Percentiles rank a stretch among this genome's conserved stretches.
These are phyloP conservation scores for Cordyceps cicadae DNA, from an alignment of 2,329 filamentous ascomycete genomes.

Conservation along the genomic window DNA sequence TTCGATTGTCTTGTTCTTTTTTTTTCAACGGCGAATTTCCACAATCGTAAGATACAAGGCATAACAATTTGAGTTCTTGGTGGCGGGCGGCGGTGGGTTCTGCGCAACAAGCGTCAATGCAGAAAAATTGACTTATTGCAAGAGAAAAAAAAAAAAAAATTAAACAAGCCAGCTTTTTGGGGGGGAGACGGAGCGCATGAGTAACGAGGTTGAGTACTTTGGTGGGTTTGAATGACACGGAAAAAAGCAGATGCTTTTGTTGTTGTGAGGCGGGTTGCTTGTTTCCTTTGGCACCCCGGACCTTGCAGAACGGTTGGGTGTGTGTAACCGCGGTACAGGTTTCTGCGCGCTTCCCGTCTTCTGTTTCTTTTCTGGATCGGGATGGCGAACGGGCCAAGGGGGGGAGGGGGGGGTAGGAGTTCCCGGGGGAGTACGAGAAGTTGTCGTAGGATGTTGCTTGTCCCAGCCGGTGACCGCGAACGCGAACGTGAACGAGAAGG, in stretches of 20 bases:
- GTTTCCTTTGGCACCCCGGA: background rate
- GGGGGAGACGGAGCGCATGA: background rate
- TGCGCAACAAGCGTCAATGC: no score
- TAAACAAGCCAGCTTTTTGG: no score
- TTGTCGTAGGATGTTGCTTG: background rate
- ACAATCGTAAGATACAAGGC: background rate
- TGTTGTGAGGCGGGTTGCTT: background rate
- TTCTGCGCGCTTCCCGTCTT: background rate
- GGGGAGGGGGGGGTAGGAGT: no score
- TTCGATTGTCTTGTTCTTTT: no score
- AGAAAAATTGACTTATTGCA: no score
- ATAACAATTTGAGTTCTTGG: background rate
- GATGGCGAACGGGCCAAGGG: background rate
- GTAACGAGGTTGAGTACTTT: background rate
- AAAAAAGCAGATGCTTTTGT: background rate
- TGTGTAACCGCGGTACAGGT: no score
- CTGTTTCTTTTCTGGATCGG: background rate
- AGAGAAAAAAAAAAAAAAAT: no score
- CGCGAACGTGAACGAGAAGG: no score
- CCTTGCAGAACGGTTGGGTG: no score
- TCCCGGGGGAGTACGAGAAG: background rate
- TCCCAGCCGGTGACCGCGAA: no score
- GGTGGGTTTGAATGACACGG: background rate
- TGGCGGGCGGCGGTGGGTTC: no score
- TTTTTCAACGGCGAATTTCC: background rate